A percentile compares a stretch with the other conserved stretches of the same genome.
These are phyloP conservation scores for Arachis stenosperma DNA, from an alignment of 306 rosid species.

Conservation along the genomic window DNA sequence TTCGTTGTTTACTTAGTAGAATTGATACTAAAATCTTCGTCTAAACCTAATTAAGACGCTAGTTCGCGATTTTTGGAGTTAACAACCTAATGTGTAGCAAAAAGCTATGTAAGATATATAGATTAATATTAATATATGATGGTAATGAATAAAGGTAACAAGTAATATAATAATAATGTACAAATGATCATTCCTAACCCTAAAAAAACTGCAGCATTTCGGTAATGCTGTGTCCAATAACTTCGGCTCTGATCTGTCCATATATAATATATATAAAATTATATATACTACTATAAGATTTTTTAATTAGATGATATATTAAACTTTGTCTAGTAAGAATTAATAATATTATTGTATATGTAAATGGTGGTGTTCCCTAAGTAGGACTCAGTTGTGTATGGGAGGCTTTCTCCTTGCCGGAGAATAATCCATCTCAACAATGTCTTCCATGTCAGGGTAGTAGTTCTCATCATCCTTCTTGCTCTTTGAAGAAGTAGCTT, in stretches of 20 bases:
- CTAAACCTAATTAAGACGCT: not conserved
- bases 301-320: conserved; percentile 32
- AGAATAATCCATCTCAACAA: conserved; percentile 90
- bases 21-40: too few species aligned
- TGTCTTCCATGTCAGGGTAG: conserved; percentile 55
- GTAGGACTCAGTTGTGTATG: conserved; percentile 63
- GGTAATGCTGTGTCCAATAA: conserved; percentile 54
- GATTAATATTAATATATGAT: not conserved
- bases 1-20: too few species aligned
- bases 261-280: not conserved
- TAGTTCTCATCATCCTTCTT: conserved; percentile 36
- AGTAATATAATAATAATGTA: conserved; percentile 43
- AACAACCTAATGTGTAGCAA: not conserved
- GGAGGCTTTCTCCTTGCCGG: conserved; percentile 87
- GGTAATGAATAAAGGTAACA: conserved; percentile 37
- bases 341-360: not conserved
- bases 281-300: not conserved
- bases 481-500: conserved; percentile 39
- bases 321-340: conserved; percentile 2
- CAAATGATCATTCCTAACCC: conserved; percentile 57
- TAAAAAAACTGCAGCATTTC: conserved; percentile 77
- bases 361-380: not conserved
- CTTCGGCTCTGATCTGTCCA: conserved; percentile 13
- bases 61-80: conserved; percentile 10
- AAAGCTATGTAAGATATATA: too few species aligned